Base-by-base conservation (phyloP, 2,329 filamentous ascomycete species). In the Fusarium torulosum region DNA sequence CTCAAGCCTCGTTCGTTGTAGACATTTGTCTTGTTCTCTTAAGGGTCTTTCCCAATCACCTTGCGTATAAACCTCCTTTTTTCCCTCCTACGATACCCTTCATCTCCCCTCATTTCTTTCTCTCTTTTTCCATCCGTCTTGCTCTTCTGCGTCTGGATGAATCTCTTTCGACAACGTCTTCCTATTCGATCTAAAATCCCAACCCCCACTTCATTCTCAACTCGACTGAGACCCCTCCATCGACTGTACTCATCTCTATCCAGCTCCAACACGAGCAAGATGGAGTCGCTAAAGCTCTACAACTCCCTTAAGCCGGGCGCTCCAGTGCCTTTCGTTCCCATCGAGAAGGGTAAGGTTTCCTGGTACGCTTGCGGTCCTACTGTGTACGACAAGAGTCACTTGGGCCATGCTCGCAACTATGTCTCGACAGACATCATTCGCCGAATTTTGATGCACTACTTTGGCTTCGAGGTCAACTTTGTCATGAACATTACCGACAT, bases 281-380 rank as follows among this genome's bases (percentile, higher is more conserved):
- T 86, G 84, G 82, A 83, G 73, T 80, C 87, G 46, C 82, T 96
- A 72, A 90, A 88, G 75, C 84, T 97, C 69, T 93, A 90, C 83
- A 96, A 96, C 80, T 94, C 91, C 7, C 82, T 97, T 74, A 91
- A 81, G 72, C 83, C 92, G 13, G 86, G 91, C 63, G 84, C 84
- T 13, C 92, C 94, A 74, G 90, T 90, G 43, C 86, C 89, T 6
- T 96, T 96, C 74, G 81, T 90, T 42, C 92, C 93, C 15, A 85
- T 92, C 46, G 88, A 94, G 75, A 82, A 85, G 10, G 86, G 88
- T 25, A 90, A 90, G 75, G 87, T 96, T 27, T 89, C 88, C 7
- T 97, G 93, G 93, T 97, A 97, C 79, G 91, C 90, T 70, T 97
- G 94, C 81, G 94, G 94, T 19, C 93, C 93, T 59, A 97, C 93